These are phyloP conservation scores for Thelephora ganbajun DNA, from an alignment of 768 basidiomycete genomes.

Conservation along the genomic window DNA sequence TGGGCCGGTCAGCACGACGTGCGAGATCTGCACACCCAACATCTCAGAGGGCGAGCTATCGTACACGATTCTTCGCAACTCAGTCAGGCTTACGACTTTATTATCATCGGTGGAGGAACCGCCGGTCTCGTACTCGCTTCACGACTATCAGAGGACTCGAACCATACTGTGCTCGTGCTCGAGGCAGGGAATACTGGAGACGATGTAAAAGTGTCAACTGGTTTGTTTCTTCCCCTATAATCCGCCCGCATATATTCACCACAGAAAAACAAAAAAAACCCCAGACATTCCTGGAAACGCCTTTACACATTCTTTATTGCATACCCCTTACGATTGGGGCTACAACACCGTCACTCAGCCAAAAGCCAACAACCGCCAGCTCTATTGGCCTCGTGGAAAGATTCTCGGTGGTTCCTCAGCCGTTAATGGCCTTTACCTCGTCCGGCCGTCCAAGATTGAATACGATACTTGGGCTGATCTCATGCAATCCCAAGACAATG, in stretches of 20 bases:
- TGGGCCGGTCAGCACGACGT: not conserved
- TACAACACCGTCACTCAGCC: constrained; percentile 36
- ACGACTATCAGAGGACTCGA: constrained; percentile 30
- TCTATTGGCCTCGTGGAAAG: constrained; percentile 52
- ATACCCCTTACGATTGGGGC: constrained; percentile 38
- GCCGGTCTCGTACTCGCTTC: constrained; percentile 33
- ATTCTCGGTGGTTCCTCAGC: constrained; percentile 58
- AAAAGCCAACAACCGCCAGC: constrained; percentile 24
- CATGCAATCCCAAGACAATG: constrained; percentile 15
- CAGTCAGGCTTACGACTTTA: constrained; percentile 5
- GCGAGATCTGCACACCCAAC: not conserved
- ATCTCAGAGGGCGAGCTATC: not conserved
- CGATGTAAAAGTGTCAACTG: constrained; percentile 10
- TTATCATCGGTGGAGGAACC: constrained; percentile 18
- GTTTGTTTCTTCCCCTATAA: too few relatives aligned
- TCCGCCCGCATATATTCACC: not conserved
- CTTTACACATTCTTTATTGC: constrained; percentile 36
- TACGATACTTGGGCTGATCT: constrained; percentile 32
- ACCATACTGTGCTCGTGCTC: constrained; percentile 28
- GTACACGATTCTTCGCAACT: not conserved
- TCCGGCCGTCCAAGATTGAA: constrained; percentile 36
- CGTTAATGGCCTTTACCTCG: constrained; percentile 56
- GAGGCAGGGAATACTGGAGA: constrained; percentile 34
- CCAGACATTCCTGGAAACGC: constrained; percentile 36
- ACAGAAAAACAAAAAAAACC: not conserved